These are phyloP conservation scores for Orbilia brochopaga DNA, from an alignment of 2,329 filamentous ascomycete species.

Conservation along the genomic window DNA sequence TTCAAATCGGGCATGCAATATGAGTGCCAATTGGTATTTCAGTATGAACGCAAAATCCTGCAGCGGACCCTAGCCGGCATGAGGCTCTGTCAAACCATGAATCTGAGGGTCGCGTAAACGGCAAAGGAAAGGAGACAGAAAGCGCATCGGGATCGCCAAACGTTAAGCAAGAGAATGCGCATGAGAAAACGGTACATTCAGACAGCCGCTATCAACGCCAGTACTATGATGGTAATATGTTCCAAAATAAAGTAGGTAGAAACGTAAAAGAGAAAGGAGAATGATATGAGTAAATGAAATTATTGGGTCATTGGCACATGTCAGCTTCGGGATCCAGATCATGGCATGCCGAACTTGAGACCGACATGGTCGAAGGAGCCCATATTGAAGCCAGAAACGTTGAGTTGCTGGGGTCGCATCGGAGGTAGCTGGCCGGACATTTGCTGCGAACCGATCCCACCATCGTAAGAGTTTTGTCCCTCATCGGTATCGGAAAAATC, in stretches of 20 bases:
- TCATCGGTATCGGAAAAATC: slow-evolving; percentile 49
- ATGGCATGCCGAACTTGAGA: slow-evolving; percentile 34
- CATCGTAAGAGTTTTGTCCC: slow-evolving; percentile 44
- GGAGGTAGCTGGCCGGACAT: slow-evolving; percentile 46
- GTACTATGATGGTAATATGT: slow-evolving; percentile 35
- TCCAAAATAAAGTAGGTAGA: slow-evolving; percentile 31
- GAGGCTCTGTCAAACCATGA: not conserved
- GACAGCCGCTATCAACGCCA: slow-evolving; percentile 47
- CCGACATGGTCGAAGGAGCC: slow-evolving; percentile 33
- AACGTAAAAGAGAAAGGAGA: slow-evolving; percentile 16
- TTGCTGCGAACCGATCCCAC: slow-evolving; percentile 44
- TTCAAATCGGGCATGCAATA: slow-evolving; percentile 36
- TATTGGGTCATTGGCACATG: not conserved
- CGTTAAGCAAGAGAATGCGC: slow-evolving; percentile 18
- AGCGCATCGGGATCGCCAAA: slow-evolving; percentile 24
- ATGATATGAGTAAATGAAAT: not conserved
- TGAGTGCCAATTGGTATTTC: slow-evolving; percentile 51
- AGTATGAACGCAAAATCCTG: slow-evolving; percentile 51
- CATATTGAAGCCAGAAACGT: slow-evolving; percentile 43
- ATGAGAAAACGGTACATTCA: slow-evolving; percentile 23
- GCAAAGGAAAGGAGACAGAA: slow-evolving; percentile 19
- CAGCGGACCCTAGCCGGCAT: slow-evolving; percentile 38
- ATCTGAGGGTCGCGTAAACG: slow-evolving; percentile 1
- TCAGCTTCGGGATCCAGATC: not conserved
- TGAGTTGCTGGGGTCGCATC: slow-evolving; percentile 46